Evolutionary conservation across 1,284 basidiomycete genomes (phyloP).

Genomic region (Malassezia yamatoensis): DNA sequence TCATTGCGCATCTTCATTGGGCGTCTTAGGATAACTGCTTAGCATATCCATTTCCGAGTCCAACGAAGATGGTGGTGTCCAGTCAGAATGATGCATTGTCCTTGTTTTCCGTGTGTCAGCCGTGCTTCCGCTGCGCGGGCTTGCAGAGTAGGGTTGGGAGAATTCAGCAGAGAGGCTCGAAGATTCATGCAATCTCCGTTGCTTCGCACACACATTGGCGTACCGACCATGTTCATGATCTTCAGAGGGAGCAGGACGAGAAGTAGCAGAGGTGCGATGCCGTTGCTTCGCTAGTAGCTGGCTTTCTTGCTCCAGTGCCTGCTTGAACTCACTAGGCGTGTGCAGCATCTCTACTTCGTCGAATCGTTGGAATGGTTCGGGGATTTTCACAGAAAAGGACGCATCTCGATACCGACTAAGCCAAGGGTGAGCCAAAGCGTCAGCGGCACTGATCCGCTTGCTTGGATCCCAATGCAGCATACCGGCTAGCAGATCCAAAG

Average conservation of each 20-base stretch:
- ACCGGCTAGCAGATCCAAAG: constrained; percentile 36
- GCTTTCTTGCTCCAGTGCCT: constrained; percentile 32
- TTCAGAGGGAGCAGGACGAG: not conserved
- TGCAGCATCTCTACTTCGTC: constrained; percentile 41
- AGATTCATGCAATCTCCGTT: not conserved
- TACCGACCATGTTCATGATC: not conserved
- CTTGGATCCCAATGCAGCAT: constrained; percentile 43
- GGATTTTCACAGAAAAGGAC: constrained; percentile 24
- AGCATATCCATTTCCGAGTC: not conserved
- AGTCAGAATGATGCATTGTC: not conserved
- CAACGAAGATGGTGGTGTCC: constrained; percentile 3
- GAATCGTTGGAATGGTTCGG: constrained; percentile 35
- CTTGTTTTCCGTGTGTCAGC: not conserved
- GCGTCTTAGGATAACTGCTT: too few species aligned
- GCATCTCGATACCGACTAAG: constrained; percentile 37
- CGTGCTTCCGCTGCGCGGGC: constrained; percentile 1
- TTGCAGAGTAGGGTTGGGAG: not conserved
- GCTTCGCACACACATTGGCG: not conserved
- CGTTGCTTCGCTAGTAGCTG: not conserved
- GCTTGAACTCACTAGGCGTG: constrained; percentile 34
- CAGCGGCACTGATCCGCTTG: constrained; percentile 36
- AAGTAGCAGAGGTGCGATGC: too few species aligned
- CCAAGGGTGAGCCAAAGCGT: constrained; percentile 44
- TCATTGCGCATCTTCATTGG: too few species aligned
- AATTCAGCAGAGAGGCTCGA: not conserved